Evolutionary conservation across 2,329 filamentous ascomycete genomes (phyloP), one percentile per base, ranked within the genome.

Genomic region (Colletotrichum magnum): DNA sequence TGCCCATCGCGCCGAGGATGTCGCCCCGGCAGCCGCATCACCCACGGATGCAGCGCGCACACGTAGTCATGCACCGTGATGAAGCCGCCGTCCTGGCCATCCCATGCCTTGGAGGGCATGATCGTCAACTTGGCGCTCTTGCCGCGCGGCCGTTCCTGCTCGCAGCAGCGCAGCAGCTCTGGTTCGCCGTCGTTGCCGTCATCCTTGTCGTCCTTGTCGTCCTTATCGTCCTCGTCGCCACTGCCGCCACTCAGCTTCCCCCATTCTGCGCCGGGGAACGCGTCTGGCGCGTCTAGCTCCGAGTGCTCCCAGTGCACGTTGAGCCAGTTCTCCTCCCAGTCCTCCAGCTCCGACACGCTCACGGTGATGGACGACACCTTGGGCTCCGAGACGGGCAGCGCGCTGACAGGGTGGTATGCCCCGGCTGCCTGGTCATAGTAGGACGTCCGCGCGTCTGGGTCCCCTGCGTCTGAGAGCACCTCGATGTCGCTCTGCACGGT

Each of bases 51-150:
- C 64, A 70, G 54, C 2, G 67, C 28, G 3, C 47, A 54, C 13
- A 73, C 48, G 60, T 66, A 73, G 64, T 73, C 67, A 45, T 66
- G 71, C 0, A 73, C 64, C 6, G 70, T 73, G 43, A 73, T 67
- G 26, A 66, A 70, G 15, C 61, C 61, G 24, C 64, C 58, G 43
- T 43, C 41, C 15, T 12, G 6, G 53, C 54, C 58, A n/a, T 50
- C 18, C 47, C 47, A 50, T n/a, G 47, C 6, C 0, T 26, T 1
- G 15, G 36, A 41, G 36, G 18, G 39, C 54, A 13, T 57, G 13
- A 57, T 43, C 1, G 39, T 26, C 54, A 45, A 12, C 15, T 43
- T 57, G 6, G 39, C 6, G 15, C 3, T 45, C 39, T 57, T 57
- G 18, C 54, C 21, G 3, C 54, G 54, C 4, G 54, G 54, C 18